Base-by-base conservation (phyloP, 139 green algal genomes). In the Mesotaenium endlicherianum region DNA sequence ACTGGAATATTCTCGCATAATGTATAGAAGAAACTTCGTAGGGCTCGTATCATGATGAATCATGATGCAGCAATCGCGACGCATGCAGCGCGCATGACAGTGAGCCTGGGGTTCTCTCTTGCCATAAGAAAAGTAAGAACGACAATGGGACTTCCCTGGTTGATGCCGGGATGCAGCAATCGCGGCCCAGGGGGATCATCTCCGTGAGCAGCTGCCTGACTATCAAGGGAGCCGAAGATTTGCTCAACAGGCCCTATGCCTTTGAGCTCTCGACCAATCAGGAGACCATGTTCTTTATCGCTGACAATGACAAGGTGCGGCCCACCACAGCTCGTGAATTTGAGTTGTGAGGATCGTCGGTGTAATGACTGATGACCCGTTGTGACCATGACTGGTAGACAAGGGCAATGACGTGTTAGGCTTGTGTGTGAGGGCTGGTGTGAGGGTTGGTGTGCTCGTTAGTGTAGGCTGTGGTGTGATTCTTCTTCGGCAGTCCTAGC, bases 201-300 rank as follows among this genome's bases (percentile, higher is more conserved):
- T 92, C 97, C 87, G 92, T 97, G 20, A 92, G 93, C 58, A 93
- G 90, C 53, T 99, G 97, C 89, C 87, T 99, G 79, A 96, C 93
- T 17, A 97, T 99, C 88, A 99, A 98, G 87, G 84, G 96, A 3
- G 96, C 95, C 1, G 95, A 98, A 88, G 96, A 99, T 72, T 90
- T 91, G 0, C 92, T 98, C 85, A 98, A 98, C 91, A 96, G 94
- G 89, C 92, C 94, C 0, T 91, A 95, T 85, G 94, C 95, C 0
- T 99, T 99, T 91, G 97, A 99, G 90, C 94, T 99, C 68, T 94
- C 92, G 16, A 98, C 93, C 2, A 87, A 87, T 14, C 85, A 93
- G 1, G 50, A 88, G 30, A 75, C 75, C n/a, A 96, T 97, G 92
- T 98, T 94, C 87, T 98, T 98, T 90, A 95, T 97, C 38, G 94